These are phyloP conservation scores for Thielaviopsis ethacetica DNA, from an alignment of 2,329 filamentous ascomycete species.

Conservation along the genomic window DNA sequence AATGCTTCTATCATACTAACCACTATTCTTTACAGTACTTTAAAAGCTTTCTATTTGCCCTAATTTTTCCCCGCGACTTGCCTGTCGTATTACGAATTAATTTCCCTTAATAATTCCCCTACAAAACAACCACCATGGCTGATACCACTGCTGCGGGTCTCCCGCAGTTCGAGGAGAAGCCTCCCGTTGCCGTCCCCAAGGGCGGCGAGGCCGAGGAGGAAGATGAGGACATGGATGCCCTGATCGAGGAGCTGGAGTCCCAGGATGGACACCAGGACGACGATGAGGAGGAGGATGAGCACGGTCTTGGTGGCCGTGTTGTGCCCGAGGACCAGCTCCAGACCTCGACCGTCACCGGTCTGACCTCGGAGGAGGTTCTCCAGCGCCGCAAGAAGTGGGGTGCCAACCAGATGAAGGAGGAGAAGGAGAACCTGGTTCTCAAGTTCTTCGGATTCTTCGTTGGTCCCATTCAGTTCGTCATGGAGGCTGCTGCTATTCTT, in stretches of 20 bases:
- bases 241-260: constrained; percentile 78
- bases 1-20: not conserved
- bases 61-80: constrained; percentile 13
- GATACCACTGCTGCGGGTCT: constrained; percentile 35
- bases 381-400: constrained; percentile 53
- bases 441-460: constrained; percentile 76
- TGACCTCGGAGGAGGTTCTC: constrained; percentile 54
- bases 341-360: constrained; percentile 52
- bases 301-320: constrained; percentile 34
- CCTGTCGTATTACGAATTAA: constrained; percentile 11
- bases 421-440: constrained; percentile 69
- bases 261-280: constrained; percentile 54
- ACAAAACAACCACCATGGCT: constrained; percentile 31
- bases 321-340: constrained; percentile 62
- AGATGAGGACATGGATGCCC: constrained; percentile 67
- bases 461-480: constrained; percentile 84
- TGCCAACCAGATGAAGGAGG: constrained; percentile 80
- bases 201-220: constrained; percentile 46
- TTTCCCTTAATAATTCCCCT: constrained; percentile 9
- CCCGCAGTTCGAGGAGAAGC: constrained; percentile 49
- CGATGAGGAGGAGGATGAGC: constrained; percentile 41
- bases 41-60: constrained; percentile 6
- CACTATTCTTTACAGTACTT: constrained; percentile 5
- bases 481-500: constrained; percentile 71
- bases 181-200: constrained; percentile 19